Conservation (phyloP, 192 early-diverging fungal genomes). For the Coemansia sp. region DNA sequence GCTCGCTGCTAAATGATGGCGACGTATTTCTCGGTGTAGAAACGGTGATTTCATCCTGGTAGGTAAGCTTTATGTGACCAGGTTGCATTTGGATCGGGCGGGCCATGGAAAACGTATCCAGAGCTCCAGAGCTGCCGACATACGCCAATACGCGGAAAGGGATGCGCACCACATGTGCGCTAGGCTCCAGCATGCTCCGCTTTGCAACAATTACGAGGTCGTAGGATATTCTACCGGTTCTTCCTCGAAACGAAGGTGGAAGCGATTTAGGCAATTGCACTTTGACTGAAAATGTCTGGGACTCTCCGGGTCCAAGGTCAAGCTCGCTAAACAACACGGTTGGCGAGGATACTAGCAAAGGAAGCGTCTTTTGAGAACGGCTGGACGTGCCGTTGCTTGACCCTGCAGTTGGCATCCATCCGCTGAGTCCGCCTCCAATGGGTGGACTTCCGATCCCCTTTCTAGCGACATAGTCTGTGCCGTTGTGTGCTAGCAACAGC, state of each 20-base stretch:
- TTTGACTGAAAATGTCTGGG: conserved; percentile 46
- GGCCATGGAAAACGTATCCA: conserved; percentile 19
- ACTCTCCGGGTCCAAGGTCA: conserved; percentile 41
- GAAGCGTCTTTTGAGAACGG: conserved; percentile 32
- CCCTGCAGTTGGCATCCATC: conserved; percentile 28
- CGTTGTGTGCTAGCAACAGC: conserved; percentile 31
- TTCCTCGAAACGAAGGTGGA: conserved; percentile 51
- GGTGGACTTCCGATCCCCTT: conserved; percentile 11
- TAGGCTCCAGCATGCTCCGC: conserved; percentile 46
- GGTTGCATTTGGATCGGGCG: conserved; percentile 39
- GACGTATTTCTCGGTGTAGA: conserved; percentile 39
- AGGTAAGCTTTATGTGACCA: conserved; percentile 24
- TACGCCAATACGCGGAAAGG: conserved; percentile 44
- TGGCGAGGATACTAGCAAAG: conserved; percentile 36
- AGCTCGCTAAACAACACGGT: conserved; percentile 53
- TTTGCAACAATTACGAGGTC: conserved; percentile 50
- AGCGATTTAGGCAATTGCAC: conserved; percentile 37
- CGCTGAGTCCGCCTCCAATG: conserved; percentile 44
- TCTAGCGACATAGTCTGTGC: conserved; percentile 14
- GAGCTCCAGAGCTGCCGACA: conserved; percentile 2
- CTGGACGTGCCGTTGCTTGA: conserved; percentile 3
- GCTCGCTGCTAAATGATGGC: conserved; percentile 13
- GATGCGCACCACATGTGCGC: conserved; percentile 34
- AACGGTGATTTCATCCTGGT: conserved; percentile 24
- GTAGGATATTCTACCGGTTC: conserved; percentile 35